Evolutionary conservation across 1,284 basidiomycete species (phyloP).

Genomic region (Puccinia horiana): DNA sequence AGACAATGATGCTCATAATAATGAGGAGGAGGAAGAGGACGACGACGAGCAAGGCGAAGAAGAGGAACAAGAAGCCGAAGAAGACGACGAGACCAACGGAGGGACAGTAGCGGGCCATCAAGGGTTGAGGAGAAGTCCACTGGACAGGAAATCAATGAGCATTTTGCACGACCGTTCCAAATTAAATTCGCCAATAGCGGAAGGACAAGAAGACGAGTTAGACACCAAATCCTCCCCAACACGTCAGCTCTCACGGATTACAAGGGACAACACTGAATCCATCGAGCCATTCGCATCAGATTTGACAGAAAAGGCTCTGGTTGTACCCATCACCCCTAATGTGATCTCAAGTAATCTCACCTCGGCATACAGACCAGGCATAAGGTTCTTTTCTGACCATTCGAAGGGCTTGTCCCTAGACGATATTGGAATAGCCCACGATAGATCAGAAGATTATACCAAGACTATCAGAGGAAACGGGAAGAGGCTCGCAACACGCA

Average conservation of each 20-base stretch:
- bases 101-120: neutral
- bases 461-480: constrained; percentile 28
- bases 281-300: neutral
- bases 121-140: constrained; percentile 16
- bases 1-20: constrained; percentile 59
- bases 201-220: constrained; percentile 4
- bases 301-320: neutral
- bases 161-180: constrained; percentile 18
- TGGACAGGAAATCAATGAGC: constrained; percentile 9
- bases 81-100: constrained; percentile 5
- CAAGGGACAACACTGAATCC: neutral
- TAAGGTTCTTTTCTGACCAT: constrained; percentile 12
- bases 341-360: neutral
- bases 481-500: neutral
- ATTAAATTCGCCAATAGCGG: constrained; percentile 23
- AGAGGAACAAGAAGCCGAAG: neutral
- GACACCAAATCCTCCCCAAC: neutral
- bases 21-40: constrained; percentile 29
- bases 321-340: neutral
- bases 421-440: neutral
- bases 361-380: neutral
- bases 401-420: constrained; percentile 23
- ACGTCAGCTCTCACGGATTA: neutral
- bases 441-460: neutral
- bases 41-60: constrained; percentile 2